Evolutionary conservation across 78 protist species (phyloP).

Genomic region (Speleostelium caveatum): DNA sequence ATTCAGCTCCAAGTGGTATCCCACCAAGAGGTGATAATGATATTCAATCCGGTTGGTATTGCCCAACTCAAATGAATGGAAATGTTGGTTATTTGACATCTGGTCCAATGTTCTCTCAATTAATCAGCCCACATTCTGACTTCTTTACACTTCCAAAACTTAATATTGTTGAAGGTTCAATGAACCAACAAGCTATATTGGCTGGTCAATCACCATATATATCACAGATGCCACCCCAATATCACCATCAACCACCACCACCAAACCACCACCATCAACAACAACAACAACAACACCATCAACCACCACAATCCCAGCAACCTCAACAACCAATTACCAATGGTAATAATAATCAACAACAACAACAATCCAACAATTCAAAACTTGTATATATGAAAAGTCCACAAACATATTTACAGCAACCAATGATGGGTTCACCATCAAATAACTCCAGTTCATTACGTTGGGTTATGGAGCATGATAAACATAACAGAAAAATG

Average conservation of each 20-base stretch:
- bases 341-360: neutral
- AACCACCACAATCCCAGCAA: neutral
- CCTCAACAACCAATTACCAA: too few relatives aligned
- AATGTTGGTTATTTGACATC: slow-evolving; percentile 21
- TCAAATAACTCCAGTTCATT: too few relatives aligned
- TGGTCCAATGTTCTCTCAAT: slow-evolving; percentile 3
- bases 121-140: neutral
- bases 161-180: slow-evolving; percentile 1
- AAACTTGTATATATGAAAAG: neutral
- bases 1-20: neutral
- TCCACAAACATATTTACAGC: neutral
- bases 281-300: slow-evolving; percentile 7
- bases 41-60: slow-evolving; percentile 7
- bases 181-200: neutral
- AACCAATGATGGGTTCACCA: too few relatives aligned
- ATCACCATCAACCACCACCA: slow-evolving; percentile 1
- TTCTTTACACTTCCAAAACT: slow-evolving; percentile 15
- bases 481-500: too few relatives aligned
- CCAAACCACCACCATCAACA: neutral
- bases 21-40: neutral
- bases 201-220: neutral
- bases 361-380: neutral
- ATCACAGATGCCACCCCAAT: neutral
- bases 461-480: too few relatives aligned
- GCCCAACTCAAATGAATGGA: neutral